Evolutionary conservation across 1,284 basidiomycete genomes (phyloP).

Genomic region (Moesziomyces sp.): DNA sequence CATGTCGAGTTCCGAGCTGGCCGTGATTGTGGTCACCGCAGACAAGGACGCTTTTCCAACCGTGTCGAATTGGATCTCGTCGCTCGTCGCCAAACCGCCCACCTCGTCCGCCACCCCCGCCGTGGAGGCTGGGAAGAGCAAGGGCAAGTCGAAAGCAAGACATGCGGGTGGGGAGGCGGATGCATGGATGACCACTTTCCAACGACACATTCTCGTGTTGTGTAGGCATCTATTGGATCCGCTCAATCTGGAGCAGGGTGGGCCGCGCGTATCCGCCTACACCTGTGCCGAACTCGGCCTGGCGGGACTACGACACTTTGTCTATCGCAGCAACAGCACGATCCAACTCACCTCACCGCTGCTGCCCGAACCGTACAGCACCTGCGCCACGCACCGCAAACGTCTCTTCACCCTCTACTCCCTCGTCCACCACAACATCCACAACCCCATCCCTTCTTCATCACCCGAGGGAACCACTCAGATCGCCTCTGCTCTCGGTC

Average conservation of each 20-base stretch:
- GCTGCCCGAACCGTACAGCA: conserved; percentile 84
- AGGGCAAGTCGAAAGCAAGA: conserved; percentile 7
- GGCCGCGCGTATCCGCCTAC: conserved; percentile 27
- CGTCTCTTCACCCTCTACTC: conserved; percentile 62
- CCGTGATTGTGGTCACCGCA: conserved; percentile 59
- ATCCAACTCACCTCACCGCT: conserved; percentile 87
- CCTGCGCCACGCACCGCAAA: conserved; percentile 74
- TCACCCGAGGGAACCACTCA: conserved; percentile 72
- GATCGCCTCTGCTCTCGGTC: conserved; percentile 76
- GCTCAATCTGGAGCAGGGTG: conserved; percentile 27
- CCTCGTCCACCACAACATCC: conserved; percentile 32
- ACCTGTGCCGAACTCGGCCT: conserved; percentile 76
- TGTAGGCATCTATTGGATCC: conserved; percentile 33
- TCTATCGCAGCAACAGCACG: conserved; percentile 87
- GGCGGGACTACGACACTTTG: conserved; percentile 89
- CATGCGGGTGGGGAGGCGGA: background rate
- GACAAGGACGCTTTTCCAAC: conserved; percentile 65
- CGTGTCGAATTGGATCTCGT: conserved; percentile 71
- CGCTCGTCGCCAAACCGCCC: conserved; percentile 69
- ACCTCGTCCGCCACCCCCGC: background rate
- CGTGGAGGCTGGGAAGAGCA: conserved; percentile 1
- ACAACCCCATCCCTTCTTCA: conserved; percentile 39
- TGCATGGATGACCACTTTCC: conserved; percentile 29
- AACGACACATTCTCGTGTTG: conserved; percentile 23
- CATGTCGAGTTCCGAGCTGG: conserved; percentile 33